phyloP scores from a whole-genome alignment of 2,329 filamentous ascomycete genomes.

The Ilyonectria sp. region DNA sequence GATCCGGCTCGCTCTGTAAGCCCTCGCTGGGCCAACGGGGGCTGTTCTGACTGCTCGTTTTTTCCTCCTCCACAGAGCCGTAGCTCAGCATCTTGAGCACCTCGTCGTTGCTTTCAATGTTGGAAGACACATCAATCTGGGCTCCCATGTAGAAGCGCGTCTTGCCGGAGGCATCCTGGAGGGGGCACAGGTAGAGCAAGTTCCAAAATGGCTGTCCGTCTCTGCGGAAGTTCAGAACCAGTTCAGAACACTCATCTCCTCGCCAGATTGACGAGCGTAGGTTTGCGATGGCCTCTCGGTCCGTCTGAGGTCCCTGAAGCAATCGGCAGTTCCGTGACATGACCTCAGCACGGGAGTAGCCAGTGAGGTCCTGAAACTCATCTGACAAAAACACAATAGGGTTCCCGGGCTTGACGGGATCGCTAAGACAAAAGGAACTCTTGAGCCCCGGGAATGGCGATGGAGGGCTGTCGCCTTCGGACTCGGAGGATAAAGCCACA shows the following conservation, averaged over 20 bases:
- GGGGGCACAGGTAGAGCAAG: conserved; percentile 67
- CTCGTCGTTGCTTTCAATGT: conserved; percentile 65
- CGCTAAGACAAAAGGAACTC: conserved; percentile 71
- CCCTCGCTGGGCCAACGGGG: conserved; percentile 37
- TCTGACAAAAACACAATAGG: conserved; percentile 66
- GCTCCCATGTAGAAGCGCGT: conserved; percentile 69
- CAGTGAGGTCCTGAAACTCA: conserved; percentile 67
- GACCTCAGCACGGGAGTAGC: conserved; percentile 63
- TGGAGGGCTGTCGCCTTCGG: conserved; percentile 46
- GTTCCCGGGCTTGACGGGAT: conserved; percentile 65
- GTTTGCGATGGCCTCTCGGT: conserved; percentile 57
- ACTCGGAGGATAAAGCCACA: conserved; percentile 58
- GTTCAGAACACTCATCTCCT: conserved; percentile 62
- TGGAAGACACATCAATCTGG: conserved; percentile 71
- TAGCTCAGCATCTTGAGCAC: conserved; percentile 64
- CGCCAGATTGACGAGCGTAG: conserved; percentile 59
- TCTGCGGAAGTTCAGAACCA: conserved; percentile 67
- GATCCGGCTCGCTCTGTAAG: conserved; percentile 37
- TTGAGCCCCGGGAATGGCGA: conserved; percentile 68
- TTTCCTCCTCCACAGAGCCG: conserved; percentile 47
- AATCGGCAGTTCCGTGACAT: conserved; percentile 66
- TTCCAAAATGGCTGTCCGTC: conserved; percentile 71
- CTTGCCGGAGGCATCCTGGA: conserved; percentile 64
- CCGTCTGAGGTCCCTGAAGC: conserved; percentile 64
- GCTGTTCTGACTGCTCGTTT: conserved; percentile 14